Evolutionary conservation across 768 basidiomycete genomes (phyloP), one percentile per base, ranked within the genome.

Genomic region (Lactarius indigo): DNA sequence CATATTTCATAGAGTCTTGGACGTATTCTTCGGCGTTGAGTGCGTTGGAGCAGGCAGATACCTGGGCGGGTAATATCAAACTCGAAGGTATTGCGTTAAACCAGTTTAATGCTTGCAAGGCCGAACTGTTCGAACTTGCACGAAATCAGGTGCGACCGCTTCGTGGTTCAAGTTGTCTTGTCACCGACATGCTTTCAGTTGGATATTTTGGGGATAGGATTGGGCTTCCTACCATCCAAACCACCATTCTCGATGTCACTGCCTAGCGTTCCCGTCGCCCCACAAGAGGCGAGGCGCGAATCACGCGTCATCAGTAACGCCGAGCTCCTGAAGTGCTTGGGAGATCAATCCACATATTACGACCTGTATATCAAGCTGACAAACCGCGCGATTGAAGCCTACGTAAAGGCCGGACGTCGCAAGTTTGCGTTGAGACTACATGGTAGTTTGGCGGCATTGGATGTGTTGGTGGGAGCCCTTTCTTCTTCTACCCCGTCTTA

Each of bases 1-100:
- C 79, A 20, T 85, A 88, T 73, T 97, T 96, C 74, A 81, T 97
- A 39, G 92, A 97, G 74, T 89, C 92, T 0, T 99, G 97, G 97
- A 89, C 85, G 39, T 98, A 94, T 76, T 93, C 91, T 20, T 93
- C 95, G 0, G 88, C 93, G 23, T 80, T 96, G 54, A 92, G 89
- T 69, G 87, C 90, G 54, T 86, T 94, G 31, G 88, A 92, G 15
- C 87, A 88, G 70, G 92, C 89, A 71, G 89, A 92, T 68, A 76
- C 77, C 2, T 95, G 94, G 92, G 82, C 83, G 13, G 74, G 78
- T n/a, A 69, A 75, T 1, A 76, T 80, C 65, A 78, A 81, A 28
- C 74, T 87, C 56, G 83, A 88, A 58, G 79, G 82, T 2, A 64
- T 79, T 2, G 74, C 80, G 12, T 74, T 85, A 20, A 77, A 81